Percentiles rank a stretch among this genome's conserved stretches.
These are phyloP conservation scores for Ophiostoma piceae DNA, from an alignment of 2,329 filamentous ascomycete species.

Conservation along the genomic window DNA sequence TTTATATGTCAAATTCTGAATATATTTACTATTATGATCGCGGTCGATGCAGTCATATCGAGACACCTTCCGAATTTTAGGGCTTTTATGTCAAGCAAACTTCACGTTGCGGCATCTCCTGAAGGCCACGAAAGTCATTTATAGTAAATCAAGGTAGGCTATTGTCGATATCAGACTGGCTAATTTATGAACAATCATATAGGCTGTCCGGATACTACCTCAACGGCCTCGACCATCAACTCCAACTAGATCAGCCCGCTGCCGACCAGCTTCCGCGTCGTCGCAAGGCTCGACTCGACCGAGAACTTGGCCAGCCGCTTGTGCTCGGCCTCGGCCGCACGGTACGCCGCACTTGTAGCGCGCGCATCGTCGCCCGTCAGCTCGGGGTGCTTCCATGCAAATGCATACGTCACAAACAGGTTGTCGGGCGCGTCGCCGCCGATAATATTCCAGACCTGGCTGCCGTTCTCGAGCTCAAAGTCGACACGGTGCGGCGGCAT, in stretches of 20 bases:
- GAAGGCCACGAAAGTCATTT: background rate
- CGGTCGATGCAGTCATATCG: too few species aligned
- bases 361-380: slow-evolving; percentile 26
- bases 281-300: slow-evolving; percentile 25
- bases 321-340: slow-evolving; percentile 27
- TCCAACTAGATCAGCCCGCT: background rate
- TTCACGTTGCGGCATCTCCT: too few species aligned
- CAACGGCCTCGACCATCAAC: background rate
- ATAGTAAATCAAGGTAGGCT: background rate
- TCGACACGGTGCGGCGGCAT: slow-evolving; percentile 32
- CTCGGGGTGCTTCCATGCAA: slow-evolving; percentile 32
- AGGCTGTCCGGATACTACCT: too few species aligned
- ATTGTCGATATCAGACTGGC: background rate
- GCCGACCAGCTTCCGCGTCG: slow-evolving; percentile 13
- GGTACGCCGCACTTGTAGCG: slow-evolving; percentile 25
- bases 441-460: slow-evolving; percentile 34
- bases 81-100: too few species aligned
- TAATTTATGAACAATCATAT: too few species aligned
- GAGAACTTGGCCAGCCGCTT: slow-evolving; percentile 31
- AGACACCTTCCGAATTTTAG: too few species aligned
- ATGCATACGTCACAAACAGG: slow-evolving; percentile 35
- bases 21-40: too few species aligned
- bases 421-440: slow-evolving; percentile 28
- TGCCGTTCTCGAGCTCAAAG: slow-evolving; percentile 33
- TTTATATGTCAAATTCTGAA: background rate